phyloP scores from a whole-genome alignment of 2,329 filamentous ascomycete species.

The Stylonectria norvegica region DNA sequence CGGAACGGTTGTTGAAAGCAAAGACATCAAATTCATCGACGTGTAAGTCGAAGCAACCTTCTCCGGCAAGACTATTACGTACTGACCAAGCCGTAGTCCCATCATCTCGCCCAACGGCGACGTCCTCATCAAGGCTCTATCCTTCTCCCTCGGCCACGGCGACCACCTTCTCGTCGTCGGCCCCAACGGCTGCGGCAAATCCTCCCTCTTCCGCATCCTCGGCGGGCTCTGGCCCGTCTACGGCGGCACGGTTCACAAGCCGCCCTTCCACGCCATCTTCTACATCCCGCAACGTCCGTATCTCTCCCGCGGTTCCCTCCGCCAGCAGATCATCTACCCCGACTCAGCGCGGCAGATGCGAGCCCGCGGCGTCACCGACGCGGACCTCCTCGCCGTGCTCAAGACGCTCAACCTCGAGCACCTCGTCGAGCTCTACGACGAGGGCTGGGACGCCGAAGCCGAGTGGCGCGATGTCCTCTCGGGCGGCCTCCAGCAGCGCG shows the following conservation, averaged over 20 bases:
- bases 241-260: slow-evolving; percentile 88
- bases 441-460: slow-evolving; percentile 88
- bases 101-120: slow-evolving; percentile 98
- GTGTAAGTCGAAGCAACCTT: slow-evolving; percentile 52
- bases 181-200: slow-evolving; percentile 96
- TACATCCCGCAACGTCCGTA: slow-evolving; percentile 98
- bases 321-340: slow-evolving; percentile 95
- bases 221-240: slow-evolving; percentile 98
- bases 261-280: slow-evolving; percentile 89
- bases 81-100: slow-evolving; percentile 47
- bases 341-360: slow-evolving; percentile 87
- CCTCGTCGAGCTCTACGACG: slow-evolving; percentile 71
- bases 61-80: slow-evolving; percentile 12
- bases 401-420: slow-evolving; percentile 77
- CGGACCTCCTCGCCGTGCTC: slow-evolving; percentile 74
- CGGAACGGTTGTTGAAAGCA: slow-evolving; percentile 76
- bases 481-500: slow-evolving; percentile 88
- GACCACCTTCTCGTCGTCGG: slow-evolving; percentile 94
- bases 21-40: slow-evolving; percentile 78
- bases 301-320: slow-evolving; percentile 83
- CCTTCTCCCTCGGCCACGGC: slow-evolving; percentile 80
- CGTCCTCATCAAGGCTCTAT: slow-evolving; percentile 79
- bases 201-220: slow-evolving; percentile 90
- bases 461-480: slow-evolving; percentile 96
- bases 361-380: slow-evolving; percentile 75